phyloP scores from a whole-genome alignment of 352 stramenopile genomes.

The Phytophthora quininea region DNA sequence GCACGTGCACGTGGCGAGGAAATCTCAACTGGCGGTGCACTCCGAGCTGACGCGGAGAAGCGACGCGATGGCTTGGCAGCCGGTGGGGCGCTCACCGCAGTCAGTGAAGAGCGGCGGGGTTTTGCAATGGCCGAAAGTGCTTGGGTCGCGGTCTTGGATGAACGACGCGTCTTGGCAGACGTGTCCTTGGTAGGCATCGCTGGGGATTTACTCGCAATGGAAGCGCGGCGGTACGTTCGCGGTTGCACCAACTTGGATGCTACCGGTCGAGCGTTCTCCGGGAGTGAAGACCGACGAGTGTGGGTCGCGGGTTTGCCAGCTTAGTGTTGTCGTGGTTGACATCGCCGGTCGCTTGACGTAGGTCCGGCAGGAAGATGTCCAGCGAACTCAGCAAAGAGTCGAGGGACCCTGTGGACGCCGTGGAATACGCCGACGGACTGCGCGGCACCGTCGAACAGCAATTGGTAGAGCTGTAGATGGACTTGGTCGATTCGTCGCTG shows the following conservation, averaged over 20 bases:
- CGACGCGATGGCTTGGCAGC: conserved; percentile 9
- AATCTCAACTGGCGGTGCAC: conserved; percentile 2
- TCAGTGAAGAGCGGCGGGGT: conserved; percentile 20
- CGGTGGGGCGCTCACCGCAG: background rate
- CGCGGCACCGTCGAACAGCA: conserved; percentile 18
- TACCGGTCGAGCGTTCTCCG: conserved; percentile 7
- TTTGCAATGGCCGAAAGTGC: background rate
- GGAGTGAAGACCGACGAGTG: conserved; percentile 12
- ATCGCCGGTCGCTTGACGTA: conserved; percentile 19
- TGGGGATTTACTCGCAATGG: conserved; percentile 6
- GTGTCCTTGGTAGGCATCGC: conserved; percentile 8
- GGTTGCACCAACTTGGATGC: conserved; percentile 22
- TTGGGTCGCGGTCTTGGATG: conserved; percentile 1
- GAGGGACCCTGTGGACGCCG: conserved; percentile 38
- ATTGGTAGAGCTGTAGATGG: background rate
- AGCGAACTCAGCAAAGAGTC: conserved; percentile 37
- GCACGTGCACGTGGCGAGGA: conserved; percentile 9
- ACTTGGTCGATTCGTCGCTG: conserved; percentile 19
- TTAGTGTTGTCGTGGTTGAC: conserved; percentile 10
- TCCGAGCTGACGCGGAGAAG: conserved; percentile 13
- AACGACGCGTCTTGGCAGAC: conserved; percentile 13
- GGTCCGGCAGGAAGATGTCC: conserved; percentile 30
- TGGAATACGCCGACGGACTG: conserved; percentile 39
- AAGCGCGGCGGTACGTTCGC: conserved; percentile 10
- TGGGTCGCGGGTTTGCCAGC: conserved; percentile 8